phyloP scores from a whole-genome alignment of 139 green algal species.

The Zygnema circumcarinatum region DNA sequence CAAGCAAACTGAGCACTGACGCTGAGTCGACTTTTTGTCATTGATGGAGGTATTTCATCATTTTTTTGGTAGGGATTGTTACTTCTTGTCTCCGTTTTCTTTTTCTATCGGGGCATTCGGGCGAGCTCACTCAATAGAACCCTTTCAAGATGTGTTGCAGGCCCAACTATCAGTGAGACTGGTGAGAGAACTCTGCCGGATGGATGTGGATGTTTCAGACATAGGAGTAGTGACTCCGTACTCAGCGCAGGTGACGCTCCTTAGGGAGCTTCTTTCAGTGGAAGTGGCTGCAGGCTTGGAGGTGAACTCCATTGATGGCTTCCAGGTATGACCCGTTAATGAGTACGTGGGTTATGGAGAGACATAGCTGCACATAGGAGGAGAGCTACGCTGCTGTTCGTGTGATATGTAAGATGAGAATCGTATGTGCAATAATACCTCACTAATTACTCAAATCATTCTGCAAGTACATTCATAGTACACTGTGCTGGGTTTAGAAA shows the following conservation, averaged over 20 bases:
- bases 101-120: neutral
- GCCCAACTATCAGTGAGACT: slow-evolving; percentile 32
- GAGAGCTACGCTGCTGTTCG: neutral
- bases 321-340: slow-evolving; percentile 40
- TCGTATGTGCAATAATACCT: neutral
- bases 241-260: slow-evolving; percentile 42
- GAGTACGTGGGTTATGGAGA: neutral
- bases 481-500: too few species aligned
- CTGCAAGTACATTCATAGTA: too few species aligned
- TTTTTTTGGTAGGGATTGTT: too few species aligned
- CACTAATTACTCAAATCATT: too few species aligned
- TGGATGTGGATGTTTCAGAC: neutral
- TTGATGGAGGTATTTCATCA: too few species aligned
- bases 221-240: slow-evolving; percentile 52
- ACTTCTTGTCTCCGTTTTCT: too few species aligned
- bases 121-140: too few species aligned
- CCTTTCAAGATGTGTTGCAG: too few species aligned
- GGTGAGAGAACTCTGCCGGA: slow-evolving; percentile 22
- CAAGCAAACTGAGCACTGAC: too few species aligned
- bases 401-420: neutral
- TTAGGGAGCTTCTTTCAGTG: slow-evolving; percentile 25
- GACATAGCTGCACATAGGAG: neutral
- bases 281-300: slow-evolving; percentile 35
- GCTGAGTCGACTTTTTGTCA: too few species aligned
- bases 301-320: slow-evolving; percentile 51